These are phyloP conservation scores for Eucalyptus pumila DNA, from an alignment of 345 rosid genomes.

Conservation along the genomic window DNA sequence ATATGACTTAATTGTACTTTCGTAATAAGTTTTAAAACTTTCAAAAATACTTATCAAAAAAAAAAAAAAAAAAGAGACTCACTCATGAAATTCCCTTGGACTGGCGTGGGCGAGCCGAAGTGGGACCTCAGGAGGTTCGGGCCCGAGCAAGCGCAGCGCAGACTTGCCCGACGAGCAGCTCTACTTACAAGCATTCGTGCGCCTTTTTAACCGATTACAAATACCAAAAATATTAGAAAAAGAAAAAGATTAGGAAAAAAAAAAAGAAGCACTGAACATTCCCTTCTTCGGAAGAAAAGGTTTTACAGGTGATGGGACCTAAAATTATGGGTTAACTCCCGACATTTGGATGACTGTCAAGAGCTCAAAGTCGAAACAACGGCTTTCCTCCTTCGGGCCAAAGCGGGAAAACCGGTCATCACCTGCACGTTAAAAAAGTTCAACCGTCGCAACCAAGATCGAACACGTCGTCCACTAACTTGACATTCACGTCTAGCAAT, in stretches of 20 bases:
- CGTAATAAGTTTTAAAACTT: fast-evolving
- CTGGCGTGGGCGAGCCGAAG: fast-evolving
- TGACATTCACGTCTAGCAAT: background rate
- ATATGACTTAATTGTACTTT: fast-evolving
- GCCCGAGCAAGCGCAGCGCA: background rate
- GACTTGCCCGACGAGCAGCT: background rate
- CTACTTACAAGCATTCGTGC: background rate
- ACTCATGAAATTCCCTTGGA: background rate
- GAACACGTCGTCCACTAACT: background rate
- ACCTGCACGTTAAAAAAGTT: background rate
- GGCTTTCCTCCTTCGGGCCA: background rate
- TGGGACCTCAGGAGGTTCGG: background rate
- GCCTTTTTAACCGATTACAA: background rate
- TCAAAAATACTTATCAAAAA: background rate
- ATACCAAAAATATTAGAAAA: background rate
- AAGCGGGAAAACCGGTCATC: background rate
- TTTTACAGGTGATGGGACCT: background rate
- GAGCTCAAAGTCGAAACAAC: background rate
- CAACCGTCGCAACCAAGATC: background rate
- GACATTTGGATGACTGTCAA: background rate
- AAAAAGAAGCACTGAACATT: background rate
- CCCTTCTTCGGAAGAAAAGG: background rate
- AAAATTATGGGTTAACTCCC: background rate
- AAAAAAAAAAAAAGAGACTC: background rate
- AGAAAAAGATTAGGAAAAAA: background rate